Base-by-base conservation (phyloP, 495 filamentous ascomycete genomes). In the Aspergillus hancockii region DNA sequence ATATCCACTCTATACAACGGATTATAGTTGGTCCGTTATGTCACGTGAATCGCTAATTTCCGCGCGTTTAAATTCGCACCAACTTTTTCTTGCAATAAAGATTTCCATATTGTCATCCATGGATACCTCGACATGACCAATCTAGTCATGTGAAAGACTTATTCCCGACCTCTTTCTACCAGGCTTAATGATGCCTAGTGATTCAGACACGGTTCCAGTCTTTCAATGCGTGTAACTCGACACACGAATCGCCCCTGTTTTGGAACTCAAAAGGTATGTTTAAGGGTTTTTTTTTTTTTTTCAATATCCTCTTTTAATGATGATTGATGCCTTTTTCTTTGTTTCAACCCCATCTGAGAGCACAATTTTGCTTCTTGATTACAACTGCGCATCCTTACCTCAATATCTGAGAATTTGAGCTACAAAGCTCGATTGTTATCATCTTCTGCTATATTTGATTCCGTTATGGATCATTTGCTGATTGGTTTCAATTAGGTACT, bases 281-380 rank as follows among this genome's bases (percentile, higher is more conserved):
- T 52, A 32, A 46, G 25, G n/a, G n/a, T n/a, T 7, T 28, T 28
- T 28, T 28, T 43, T 41, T 34, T 55, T 55, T 12, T 16, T 58
- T n/a, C 41, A 13, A 19, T 34, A 12, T 1, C 4, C 19, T 19
- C 13, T 45, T n/a, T 28, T 58, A 28, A 30, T 68, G 70, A 74
- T 76, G 71, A 73, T 70, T 65, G 67, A 65, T 74, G 71, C 68
- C 58, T 70, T 62, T 60, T 65, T 69, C 59, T 73, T 69, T 76
- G 71, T 76, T 74, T 76, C 71, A 76, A 76, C 71, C 73, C 68
- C 73, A 76, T 76, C 67, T 74, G 65, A 74, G 63, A 58, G 60
- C 63, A 69, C 31, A 63, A 43, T 52, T 52, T 64, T 69, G 62
- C 59, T 64, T 60, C 57, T 66, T 71, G 67, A 64, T 71, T 65